These are phyloP conservation scores for Parastagonospora nodorum DNA, from an alignment of 2,329 filamentous ascomycete genomes.

Conservation along the genomic window DNA sequence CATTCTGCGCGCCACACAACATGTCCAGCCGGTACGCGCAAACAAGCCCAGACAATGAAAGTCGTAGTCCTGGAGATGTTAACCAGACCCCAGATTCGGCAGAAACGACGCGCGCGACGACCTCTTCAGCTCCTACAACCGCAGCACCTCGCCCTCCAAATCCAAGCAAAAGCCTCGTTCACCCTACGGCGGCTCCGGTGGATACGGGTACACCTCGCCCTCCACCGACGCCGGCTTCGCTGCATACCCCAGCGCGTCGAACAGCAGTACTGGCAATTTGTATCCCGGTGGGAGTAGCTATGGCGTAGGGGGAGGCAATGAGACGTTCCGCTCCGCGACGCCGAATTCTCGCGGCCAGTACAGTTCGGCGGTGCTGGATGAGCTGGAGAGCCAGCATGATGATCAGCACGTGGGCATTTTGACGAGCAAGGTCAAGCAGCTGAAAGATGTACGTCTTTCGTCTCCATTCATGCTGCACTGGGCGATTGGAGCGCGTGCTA, in stretches of 20 bases:
- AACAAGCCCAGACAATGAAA: neutral
- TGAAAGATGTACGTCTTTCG: slow-evolving; percentile 79
- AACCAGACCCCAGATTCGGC: slow-evolving; percentile 26
- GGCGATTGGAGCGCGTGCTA: too few relatives aligned
- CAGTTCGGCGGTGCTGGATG: slow-evolving; percentile 86
- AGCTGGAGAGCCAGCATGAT: slow-evolving; percentile 95
- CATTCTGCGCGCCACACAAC: neutral
- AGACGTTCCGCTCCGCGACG: slow-evolving; percentile 47
- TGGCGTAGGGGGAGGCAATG: slow-evolving; percentile 5
- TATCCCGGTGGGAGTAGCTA: slow-evolving; percentile 13
- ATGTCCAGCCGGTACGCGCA: slow-evolving; percentile 31
- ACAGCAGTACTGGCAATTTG: slow-evolving; percentile 9
- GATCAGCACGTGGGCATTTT: slow-evolving; percentile 82
- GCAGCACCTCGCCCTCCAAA: slow-evolving; percentile 45
- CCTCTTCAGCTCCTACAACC: slow-evolving; percentile 50
- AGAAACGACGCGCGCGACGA: slow-evolving; percentile 38
- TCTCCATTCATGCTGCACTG: too few relatives aligned
- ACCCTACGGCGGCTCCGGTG: slow-evolving; percentile 25
- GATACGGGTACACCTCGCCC: slow-evolving; percentile 29
- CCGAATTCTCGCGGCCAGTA: slow-evolving; percentile 78
- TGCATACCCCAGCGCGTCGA: slow-evolving; percentile 40
- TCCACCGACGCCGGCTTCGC: slow-evolving; percentile 24
- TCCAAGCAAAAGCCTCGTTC: slow-evolving; percentile 26
- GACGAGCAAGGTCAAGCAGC: slow-evolving; percentile 81
- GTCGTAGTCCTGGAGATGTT: neutral